Evolutionary conservation across 345 rosid species (phyloP).

Genomic region (Gynandropsis gynandra): DNA sequence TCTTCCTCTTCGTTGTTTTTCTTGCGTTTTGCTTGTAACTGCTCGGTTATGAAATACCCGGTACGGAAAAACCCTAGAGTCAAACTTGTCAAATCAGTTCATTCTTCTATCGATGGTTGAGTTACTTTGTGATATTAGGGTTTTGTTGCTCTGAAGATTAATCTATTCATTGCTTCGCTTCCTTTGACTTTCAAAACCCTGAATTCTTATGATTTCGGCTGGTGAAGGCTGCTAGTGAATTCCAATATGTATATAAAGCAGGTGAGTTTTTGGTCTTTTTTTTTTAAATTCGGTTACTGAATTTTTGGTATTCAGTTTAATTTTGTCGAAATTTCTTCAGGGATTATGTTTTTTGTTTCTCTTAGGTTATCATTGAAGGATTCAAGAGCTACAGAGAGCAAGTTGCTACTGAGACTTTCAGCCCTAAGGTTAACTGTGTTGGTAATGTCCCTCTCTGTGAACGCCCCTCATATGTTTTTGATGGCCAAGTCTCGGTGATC

Average conservation of each 20-base stretch:
- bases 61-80: constrained; percentile 17
- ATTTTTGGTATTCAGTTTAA: constrained; percentile 6
- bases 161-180: neutral
- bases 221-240: constrained; percentile 14
- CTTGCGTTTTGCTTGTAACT: constrained; percentile 14
- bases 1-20: neutral
- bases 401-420: constrained; percentile 80
- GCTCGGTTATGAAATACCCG: neutral
- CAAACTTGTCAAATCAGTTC: neutral
- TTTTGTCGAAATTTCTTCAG: constrained; percentile 3
- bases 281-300: neutral
- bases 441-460: constrained; percentile 37
- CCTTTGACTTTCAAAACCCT: constrained; percentile 11
- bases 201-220: constrained; percentile 7
- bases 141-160: constrained; percentile 3
- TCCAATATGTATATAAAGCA: constrained; percentile 29
- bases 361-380: constrained; percentile 83
- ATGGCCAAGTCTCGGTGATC: neutral
- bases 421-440: constrained; percentile 84
- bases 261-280: constrained; percentile 16
- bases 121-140: constrained; percentile 24
- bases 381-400: constrained; percentile 96
- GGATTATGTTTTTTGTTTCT: constrained; percentile 8
- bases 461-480: neutral
- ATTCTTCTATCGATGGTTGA: neutral